phyloP scores from a whole-genome alignment of 352 stramenopile genomes.

The Ochromonadaceae sp. region DNA sequence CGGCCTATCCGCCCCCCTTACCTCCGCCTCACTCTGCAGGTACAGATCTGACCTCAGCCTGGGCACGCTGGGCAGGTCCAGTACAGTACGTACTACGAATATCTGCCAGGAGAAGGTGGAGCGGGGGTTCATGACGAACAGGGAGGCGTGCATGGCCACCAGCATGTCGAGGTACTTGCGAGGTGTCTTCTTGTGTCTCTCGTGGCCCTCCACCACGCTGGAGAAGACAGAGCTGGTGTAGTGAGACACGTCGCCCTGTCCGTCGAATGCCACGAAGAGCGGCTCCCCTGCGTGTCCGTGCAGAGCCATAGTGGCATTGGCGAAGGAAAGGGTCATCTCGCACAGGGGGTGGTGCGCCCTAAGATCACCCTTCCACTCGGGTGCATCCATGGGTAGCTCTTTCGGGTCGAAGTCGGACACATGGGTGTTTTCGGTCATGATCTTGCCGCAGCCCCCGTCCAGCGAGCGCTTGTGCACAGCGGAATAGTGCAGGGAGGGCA shows the following conservation, averaged over 20 bases:
- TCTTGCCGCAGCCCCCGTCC: conserved; percentile 10
- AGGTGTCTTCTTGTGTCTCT: not conserved
- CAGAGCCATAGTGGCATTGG: not conserved
- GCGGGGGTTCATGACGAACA: conserved; percentile 3
- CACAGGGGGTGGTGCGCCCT: not conserved
- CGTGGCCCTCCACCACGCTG: not conserved
- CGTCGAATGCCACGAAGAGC: conserved; percentile 2
- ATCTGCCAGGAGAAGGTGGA: conserved; percentile 9
- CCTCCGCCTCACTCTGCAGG: too few species aligned
- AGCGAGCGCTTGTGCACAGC: conserved; percentile 3
- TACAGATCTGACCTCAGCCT: too few species aligned
- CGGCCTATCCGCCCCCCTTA: too few species aligned
- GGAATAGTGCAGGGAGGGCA: not conserved
- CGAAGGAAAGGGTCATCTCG: not conserved
- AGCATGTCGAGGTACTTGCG: conserved; percentile 11
- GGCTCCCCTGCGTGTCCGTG: not conserved
- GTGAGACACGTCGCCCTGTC: not conserved
- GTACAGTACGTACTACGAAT: not conserved
- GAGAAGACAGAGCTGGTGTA: not conserved
- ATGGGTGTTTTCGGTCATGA: not conserved
- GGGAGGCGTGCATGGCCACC: not conserved
- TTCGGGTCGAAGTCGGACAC: not conserved
- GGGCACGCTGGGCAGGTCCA: not conserved
- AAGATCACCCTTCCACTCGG: not conserved
- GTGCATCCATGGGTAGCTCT: not conserved